Percentiles rank a stretch among this genome's conserved stretches.
phyloP scores from a whole-genome alignment of 140 eudicot species.

The Oenanthe javanica region DNA sequence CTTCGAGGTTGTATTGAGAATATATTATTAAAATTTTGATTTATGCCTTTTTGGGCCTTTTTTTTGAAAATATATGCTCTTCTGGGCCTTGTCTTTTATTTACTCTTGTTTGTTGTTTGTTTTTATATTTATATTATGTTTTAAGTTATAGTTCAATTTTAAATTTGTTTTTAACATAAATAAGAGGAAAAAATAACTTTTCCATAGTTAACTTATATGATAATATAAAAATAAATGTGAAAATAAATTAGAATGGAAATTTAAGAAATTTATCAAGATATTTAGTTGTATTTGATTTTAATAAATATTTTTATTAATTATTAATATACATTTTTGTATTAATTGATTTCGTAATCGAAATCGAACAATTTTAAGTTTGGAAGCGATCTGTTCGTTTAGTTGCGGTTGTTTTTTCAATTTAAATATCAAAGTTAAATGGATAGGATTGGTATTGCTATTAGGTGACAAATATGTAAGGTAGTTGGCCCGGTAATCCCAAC shows the following conservation, averaged over 20 bases:
- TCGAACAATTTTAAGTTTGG: not conserved
- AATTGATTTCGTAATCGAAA: not conserved
- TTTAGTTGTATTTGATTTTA: too few species aligned
- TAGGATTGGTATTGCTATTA: not conserved
- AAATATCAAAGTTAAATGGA: not conserved
- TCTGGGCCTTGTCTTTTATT: too few species aligned
- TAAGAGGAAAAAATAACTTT: not conserved
- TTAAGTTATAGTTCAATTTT: too few species aligned
- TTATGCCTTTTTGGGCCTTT: not conserved
- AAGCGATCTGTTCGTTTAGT: not conserved
- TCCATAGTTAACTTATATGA: too few species aligned
- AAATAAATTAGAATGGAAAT: not conserved
- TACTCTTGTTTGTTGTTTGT: not conserved
- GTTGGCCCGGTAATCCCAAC: not conserved
- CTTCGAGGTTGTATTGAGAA: not conserved
- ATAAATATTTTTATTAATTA: too few species aligned
- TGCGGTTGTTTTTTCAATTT: not conserved
- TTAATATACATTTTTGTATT: too few species aligned
- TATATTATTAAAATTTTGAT: not conserved
- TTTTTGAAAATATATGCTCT: too few species aligned
- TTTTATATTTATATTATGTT: not conserved
- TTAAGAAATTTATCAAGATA: not conserved
- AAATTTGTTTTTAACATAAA: not conserved
- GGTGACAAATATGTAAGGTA: not conserved
- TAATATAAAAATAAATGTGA: too few species aligned